A percentile compares a stretch with the other conserved stretches of the same genome.
Evolutionary conservation across 78 protist species (phyloP).

Genomic region (Pigoraptor vietnamica): DNA sequence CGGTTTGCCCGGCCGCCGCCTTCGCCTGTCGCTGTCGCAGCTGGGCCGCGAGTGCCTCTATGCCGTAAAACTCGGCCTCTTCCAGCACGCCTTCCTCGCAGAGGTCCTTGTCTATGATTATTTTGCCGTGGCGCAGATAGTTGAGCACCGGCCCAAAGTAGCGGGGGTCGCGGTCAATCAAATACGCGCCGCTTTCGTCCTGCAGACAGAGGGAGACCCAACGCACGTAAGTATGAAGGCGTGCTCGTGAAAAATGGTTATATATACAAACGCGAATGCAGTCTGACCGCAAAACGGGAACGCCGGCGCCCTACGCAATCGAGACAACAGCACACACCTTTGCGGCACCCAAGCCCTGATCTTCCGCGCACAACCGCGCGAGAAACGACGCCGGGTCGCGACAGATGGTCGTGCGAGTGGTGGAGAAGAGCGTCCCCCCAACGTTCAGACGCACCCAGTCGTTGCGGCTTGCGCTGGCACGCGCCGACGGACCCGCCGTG

Average conservation of each 20-base stretch:
- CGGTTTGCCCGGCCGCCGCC: too few species aligned
- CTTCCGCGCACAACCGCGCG: neutral
- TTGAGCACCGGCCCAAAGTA: constrained; percentile 1
- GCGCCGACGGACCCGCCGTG: too few species aligned
- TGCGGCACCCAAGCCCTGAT: neutral
- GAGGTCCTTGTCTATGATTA: neutral
- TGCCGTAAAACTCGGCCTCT: neutral
- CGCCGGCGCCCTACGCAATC: too few species aligned
- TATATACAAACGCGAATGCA: too few species aligned
- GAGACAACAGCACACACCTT: neutral
- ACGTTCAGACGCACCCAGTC: neutral
- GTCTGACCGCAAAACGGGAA: too few species aligned
- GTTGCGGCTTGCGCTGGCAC: neutral
- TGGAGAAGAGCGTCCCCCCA: neutral
- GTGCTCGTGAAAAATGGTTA: too few species aligned
- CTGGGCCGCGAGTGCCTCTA: neutral
- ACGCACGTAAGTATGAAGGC: too few species aligned
- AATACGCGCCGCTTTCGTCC: neutral
- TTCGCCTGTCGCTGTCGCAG: neutral
- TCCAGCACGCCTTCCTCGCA: neutral
- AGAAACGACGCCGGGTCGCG: neutral
- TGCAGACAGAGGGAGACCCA: too few species aligned
- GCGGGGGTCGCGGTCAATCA: neutral
- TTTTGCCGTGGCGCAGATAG: neutral
- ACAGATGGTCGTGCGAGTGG: neutral